phyloP scores from a whole-genome alignment of 805 yeast genomes.

The Sugiyamaella marilandica region DNA sequence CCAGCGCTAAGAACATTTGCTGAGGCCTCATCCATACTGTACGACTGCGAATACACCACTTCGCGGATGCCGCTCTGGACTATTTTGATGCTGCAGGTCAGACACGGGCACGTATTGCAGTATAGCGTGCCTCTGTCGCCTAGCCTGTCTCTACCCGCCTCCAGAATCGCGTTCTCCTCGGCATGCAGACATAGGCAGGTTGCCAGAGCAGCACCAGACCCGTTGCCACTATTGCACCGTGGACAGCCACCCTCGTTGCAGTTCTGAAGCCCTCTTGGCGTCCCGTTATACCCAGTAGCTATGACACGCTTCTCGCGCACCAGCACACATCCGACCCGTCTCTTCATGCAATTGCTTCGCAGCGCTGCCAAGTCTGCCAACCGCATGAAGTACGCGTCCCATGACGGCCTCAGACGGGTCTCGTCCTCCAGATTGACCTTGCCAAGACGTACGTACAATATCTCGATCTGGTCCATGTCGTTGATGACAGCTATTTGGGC shows the following conservation, averaged over 20 bases:
- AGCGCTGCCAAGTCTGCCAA: slow-evolving; percentile 89
- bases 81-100: slow-evolving; percentile 92
- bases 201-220: slow-evolving; percentile 58
- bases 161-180: slow-evolving; percentile 92
- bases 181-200: slow-evolving; percentile 95
- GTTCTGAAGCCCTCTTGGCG: slow-evolving; percentile 81
- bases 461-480: slow-evolving; percentile 35
- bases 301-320: slow-evolving; percentile 81
- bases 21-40: slow-evolving; percentile 84
- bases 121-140: slow-evolving; percentile 62
- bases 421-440: slow-evolving; percentile 44
- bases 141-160: slow-evolving; percentile 86
- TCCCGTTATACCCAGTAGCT: slow-evolving; percentile 97
- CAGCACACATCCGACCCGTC: slow-evolving; percentile 94
- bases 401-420: slow-evolving; percentile 73
- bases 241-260: slow-evolving; percentile 96
- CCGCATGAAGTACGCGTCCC: slow-evolving; percentile 96
- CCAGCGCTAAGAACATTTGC: slow-evolving; percentile 69
- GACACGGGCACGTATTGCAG: slow-evolving; percentile 95
- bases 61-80: slow-evolving; percentile 88
- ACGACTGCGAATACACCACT: slow-evolving; percentile 88
- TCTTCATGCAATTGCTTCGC: slow-evolving; percentile 93
- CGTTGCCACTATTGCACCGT: slow-evolving; percentile 72
- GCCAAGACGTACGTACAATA: slow-evolving; percentile 38
- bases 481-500: slow-evolving; percentile 60